Evolutionary conservation across 2,329 filamentous ascomycete species (phyloP), one percentile per base, ranked within the genome.

Genomic region (Blumeria hordei): DNA sequence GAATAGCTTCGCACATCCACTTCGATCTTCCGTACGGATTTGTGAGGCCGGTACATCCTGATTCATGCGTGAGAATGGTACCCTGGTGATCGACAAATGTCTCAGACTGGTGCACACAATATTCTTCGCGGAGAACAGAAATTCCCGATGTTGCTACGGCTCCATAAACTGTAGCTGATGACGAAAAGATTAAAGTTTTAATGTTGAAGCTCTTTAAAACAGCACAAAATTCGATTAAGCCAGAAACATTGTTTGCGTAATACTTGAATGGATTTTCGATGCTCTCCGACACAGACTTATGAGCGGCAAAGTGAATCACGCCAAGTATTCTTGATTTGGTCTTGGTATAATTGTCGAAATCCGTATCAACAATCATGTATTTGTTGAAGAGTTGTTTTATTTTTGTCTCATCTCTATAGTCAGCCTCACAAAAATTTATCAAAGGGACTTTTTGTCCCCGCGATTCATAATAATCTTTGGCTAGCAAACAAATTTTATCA

Each of bases 301-400:
- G 76, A 0, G 80, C 80, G 12, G 80, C 80, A 59, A 83, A 83
- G 62, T 83, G 80, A 56, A 83, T 81, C n/a, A 83, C 77, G 0
- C 77, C 78, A 0, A 69, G 68, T 58, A 82, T 79, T 34, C 68
- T 70, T 8, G 62, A 63, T 28, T 32, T 41, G 33, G 28, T 7
- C 34, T 5, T 33, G 10, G 16, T 32, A 21, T 28, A 7, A 14
- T 21, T 37, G 4, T 18, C 35, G 32, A 16, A 5, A 9, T 34
- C 39, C 1, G 56, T 45, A 14, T 57, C 55, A 14, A 56, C 41
- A 11, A 39, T 54, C 14, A 37, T 52, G 28, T 55, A 58, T 3
- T 44, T 57, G 32, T 55, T 21, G 7, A 59, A 55, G 34, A 55
- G 37, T 41, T 59, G 35, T 21, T 18, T 28, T 16, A 43, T 54